A percentile compares a stretch with the other conserved stretches of the same genome.
Conservation (phyloP, 495 filamentous ascomycete genomes). For the Penicillium daleae region DNA sequence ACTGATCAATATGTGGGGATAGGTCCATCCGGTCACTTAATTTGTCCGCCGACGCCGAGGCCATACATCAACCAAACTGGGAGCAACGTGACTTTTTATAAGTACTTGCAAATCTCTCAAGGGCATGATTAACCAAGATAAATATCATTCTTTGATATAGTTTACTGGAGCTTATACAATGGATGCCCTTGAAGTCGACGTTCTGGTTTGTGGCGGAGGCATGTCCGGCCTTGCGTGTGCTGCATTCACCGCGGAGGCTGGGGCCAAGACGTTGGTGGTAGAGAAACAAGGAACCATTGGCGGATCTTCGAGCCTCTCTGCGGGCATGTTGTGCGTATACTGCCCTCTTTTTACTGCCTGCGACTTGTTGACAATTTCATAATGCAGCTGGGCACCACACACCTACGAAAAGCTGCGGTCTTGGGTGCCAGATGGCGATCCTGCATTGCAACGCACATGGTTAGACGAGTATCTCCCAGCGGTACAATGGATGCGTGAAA, state of each 20-base stretch:
- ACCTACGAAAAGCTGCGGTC: slow-evolving; percentile 27
- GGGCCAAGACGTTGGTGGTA: slow-evolving; percentile 26
- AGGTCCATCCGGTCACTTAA: background rate
- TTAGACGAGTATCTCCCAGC: slow-evolving; percentile 31
- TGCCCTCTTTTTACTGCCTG: no score
- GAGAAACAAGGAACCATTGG: slow-evolving; percentile 31
- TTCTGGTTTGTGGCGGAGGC: slow-evolving; percentile 33
- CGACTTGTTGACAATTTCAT: background rate
- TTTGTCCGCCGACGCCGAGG: background rate
- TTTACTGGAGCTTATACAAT: slow-evolving; percentile 8
- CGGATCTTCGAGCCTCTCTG: slow-evolving; percentile 32
- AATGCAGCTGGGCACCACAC: slow-evolving; percentile 30
- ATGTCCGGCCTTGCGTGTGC: slow-evolving; percentile 39
- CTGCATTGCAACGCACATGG: slow-evolving; percentile 30
- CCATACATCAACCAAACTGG: background rate
- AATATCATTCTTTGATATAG: background rate
- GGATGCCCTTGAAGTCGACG: slow-evolving; percentile 29
- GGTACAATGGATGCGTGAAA: slow-evolving; percentile 36
- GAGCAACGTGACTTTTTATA: background rate
- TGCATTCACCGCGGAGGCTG: slow-evolving; percentile 30
- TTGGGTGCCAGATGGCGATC: slow-evolving; percentile 33
- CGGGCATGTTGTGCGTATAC: slow-evolving; percentile 35
- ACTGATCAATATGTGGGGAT: background rate
- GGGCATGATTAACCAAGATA: background rate
- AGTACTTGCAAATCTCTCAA: background rate